Percentiles rank a stretch among this genome's conserved stretches.
phyloP scores from a whole-genome alignment of 179 eudicot genomes.

The Amaranthus tricolor region DNA sequence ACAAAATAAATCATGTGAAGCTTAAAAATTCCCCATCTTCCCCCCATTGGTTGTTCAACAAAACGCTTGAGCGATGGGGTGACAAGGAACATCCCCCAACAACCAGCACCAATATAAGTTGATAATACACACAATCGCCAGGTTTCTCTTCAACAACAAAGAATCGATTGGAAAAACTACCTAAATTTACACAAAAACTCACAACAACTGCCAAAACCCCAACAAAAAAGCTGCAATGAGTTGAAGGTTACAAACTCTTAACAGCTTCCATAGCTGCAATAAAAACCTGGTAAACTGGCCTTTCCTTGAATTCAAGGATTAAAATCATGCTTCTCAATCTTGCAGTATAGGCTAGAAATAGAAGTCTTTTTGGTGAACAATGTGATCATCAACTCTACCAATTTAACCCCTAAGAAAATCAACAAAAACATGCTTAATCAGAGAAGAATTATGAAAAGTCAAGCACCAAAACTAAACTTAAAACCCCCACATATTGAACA shows the following conservation, averaged over 20 bases:
- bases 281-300: slow-evolving; percentile 21
- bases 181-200: not conserved
- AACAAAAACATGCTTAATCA: slow-evolving; percentile 25
- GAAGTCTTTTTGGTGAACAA: slow-evolving; percentile 20
- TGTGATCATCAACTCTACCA: slow-evolving; percentile 32
- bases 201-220: slow-evolving; percentile 4
- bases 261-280: slow-evolving; percentile 33
- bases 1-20: slow-evolving; percentile 43
- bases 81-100: slow-evolving; percentile 47
- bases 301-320: slow-evolving; percentile 34
- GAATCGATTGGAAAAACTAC: slow-evolving; percentile 14
- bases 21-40: slow-evolving; percentile 53
- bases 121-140: slow-evolving; percentile 48
- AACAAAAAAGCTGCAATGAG: slow-evolving; percentile 22
- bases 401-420: slow-evolving; percentile 31
- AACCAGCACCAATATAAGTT: slow-evolving; percentile 42
- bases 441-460: slow-evolving; percentile 28
- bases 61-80: slow-evolving; percentile 40
- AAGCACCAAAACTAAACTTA: slow-evolving; percentile 17
- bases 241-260: slow-evolving; percentile 17
- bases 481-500: slow-evolving; percentile 23
- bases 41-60: slow-evolving; percentile 64
- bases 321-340: slow-evolving; percentile 44
- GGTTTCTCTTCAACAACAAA: slow-evolving; percentile 36
- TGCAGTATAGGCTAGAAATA: slow-evolving; percentile 4